phyloP scores from a whole-genome alignment of 345 rosid species.

The Gynandropsis gynandra region DNA sequence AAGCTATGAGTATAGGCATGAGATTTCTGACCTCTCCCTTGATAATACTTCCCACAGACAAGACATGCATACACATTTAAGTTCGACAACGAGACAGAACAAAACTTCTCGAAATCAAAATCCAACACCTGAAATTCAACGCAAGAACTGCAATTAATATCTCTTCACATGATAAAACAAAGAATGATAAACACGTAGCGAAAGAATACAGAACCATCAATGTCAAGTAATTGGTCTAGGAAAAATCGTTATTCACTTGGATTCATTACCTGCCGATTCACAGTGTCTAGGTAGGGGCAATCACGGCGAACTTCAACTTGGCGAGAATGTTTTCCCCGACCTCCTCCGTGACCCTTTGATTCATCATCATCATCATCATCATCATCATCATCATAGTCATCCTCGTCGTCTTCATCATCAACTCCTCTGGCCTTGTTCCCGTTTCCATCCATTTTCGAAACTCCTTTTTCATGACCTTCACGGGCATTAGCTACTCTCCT shows the following conservation, averaged over 20 bases:
- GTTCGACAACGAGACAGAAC: conserved; percentile 83
- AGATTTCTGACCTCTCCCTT: conserved; percentile 91
- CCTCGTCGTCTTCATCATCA: conserved; percentile 29
- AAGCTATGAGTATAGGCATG: conserved; percentile 98
- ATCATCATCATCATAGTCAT: conserved; percentile 29
- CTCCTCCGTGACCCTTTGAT: conserved; percentile 21
- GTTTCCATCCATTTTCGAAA: conserved; percentile 4
- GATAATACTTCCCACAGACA: conserved; percentile 93
- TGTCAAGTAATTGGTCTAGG: neutral
- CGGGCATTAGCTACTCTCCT: conserved; percentile 14
- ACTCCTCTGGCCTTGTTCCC: conserved; percentile 25
- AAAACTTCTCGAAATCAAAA: conserved; percentile 95
- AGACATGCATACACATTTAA: conserved; percentile 92
- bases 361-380: conserved; percentile 32
- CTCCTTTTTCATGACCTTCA: conserved; percentile 14
- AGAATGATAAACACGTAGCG: neutral
- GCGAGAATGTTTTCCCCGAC: conserved; percentile 39
- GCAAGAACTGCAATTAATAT: neutral
- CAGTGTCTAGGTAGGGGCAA: conserved; percentile 96
- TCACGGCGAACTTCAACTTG: conserved; percentile 74
- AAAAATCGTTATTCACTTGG: neutral
- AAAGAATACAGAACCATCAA: neutral
- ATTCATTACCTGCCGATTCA: conserved; percentile 82
- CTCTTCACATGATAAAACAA: conserved; percentile 2
- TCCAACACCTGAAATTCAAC: conserved; percentile 60